Evolutionary conservation across 805 yeast genomes (phyloP).

Genomic region (Peterozyma xylosa): DNA sequence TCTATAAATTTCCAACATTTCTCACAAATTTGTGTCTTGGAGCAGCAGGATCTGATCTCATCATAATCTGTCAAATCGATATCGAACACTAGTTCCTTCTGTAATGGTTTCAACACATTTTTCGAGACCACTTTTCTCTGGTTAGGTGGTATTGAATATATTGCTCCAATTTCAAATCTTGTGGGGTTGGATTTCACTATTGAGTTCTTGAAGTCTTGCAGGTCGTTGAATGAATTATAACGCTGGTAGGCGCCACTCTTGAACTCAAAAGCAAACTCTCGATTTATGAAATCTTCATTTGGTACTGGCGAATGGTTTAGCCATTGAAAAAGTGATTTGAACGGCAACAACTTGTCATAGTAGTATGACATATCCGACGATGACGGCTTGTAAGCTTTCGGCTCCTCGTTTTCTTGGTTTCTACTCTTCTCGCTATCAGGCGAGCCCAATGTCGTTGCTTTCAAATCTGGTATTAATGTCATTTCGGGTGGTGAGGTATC

Average conservation of each 20-base stretch:
- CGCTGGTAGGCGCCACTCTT: conserved; percentile 86
- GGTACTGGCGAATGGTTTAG: conserved; percentile 78
- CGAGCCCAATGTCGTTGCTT: neutral
- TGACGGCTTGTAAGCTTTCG: conserved; percentile 25
- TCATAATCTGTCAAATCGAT: conserved; percentile 98
- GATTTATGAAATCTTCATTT: conserved; percentile 67
- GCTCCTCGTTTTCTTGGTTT: neutral
- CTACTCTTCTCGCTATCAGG: neutral
- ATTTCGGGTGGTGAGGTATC: conserved; percentile 5
- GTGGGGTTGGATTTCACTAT: conserved; percentile 73
- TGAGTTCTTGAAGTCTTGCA: conserved; percentile 70
- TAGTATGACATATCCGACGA: conserved; percentile 64
- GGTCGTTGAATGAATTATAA: conserved; percentile 64
- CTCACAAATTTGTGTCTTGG: conserved; percentile 73
- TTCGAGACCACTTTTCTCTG: conserved; percentile 74
- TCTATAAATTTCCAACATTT: conserved; percentile 93
- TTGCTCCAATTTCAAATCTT: conserved; percentile 93
- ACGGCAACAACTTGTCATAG: conserved; percentile 69
- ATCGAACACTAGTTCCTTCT: conserved; percentile 90
- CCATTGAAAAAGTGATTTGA: conserved; percentile 79
- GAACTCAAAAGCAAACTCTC: conserved; percentile 92
- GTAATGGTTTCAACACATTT: conserved; percentile 67
- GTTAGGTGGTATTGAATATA: conserved; percentile 81
- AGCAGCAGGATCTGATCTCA: conserved; percentile 87
- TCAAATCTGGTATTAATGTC: conserved; percentile 1